A percentile compares a stretch with the other conserved stretches of the same genome.
Evolutionary conservation across 257 asterid genomes (phyloP).

Genomic region (Penstemon newberryi): DNA sequence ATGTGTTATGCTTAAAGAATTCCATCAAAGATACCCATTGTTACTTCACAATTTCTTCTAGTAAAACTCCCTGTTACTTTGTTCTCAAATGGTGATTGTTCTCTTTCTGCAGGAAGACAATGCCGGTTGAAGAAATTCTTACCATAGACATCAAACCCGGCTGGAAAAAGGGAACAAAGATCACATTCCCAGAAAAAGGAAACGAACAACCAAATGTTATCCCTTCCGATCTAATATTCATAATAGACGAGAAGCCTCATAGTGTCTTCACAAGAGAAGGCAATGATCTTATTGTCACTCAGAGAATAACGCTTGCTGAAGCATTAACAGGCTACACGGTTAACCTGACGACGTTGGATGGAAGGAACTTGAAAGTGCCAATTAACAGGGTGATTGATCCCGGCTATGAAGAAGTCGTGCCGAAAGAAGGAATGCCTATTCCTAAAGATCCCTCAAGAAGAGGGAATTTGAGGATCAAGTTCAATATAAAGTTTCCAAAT

Average conservation of each 20-base stretch:
- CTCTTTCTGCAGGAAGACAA: conserved; percentile 53
- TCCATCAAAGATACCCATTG: too few relatives aligned
- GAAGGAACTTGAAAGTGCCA: conserved; percentile 65
- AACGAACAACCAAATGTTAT: conserved; percentile 71
- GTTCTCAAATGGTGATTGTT: conserved; percentile 7
- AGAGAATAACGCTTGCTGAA: conserved; percentile 60
- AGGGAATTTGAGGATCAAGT: conserved; percentile 82
- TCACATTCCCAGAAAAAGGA: conserved; percentile 94
- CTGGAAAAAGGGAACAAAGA: conserved; percentile 94
- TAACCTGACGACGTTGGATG: conserved; percentile 68
- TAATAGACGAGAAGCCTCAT: conserved; percentile 85
- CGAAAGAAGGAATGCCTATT: conserved; percentile 84
- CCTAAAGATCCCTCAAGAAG: conserved; percentile 68
- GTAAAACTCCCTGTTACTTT: too few relatives aligned
- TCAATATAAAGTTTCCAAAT: conserved; percentile 65
- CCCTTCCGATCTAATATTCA: conserved; percentile 76
- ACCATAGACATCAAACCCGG: conserved; percentile 82
- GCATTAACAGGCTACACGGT: conserved; percentile 72
- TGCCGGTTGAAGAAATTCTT: conserved; percentile 71
- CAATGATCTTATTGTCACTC: conserved; percentile 64
- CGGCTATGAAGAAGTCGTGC: conserved; percentile 73
- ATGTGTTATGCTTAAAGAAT: too few relatives aligned
- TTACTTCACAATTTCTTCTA: too few relatives aligned
- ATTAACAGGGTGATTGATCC: conserved; percentile 60
- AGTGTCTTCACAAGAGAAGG: conserved; percentile 67